Base-by-base conservation (phyloP, 208 protist genomes). In the Acanthamoeba lugdunensis region DNA sequence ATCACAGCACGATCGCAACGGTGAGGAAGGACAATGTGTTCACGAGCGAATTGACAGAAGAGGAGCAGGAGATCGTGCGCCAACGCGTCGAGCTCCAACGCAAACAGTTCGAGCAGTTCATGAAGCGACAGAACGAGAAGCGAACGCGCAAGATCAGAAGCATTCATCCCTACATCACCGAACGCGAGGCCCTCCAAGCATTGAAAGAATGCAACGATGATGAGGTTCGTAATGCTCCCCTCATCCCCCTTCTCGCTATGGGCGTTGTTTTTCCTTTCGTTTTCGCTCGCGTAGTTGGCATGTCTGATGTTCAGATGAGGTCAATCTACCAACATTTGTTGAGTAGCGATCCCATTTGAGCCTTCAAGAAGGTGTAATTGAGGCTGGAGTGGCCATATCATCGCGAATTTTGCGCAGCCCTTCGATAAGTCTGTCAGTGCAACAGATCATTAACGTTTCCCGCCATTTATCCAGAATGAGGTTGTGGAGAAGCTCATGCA, bases 11-110 rank as follows among this genome's bases (percentile, higher is more conserved):
- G 8, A 93, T 93, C 50, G 65, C 88, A 5, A 93, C 88, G 6
- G 90, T 94, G 48, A 33, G 73, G 21, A 95, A 95, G 69, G 84
- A 79, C 41, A 93, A 95, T 33, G 93, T 95, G 41, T 94, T 95
- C 50, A 77, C 84, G 14, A 71, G 79, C 16, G 93, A 93, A 8
- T n/a, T 95, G 25, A 95, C 85, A 1, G 77, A 67, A 16, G 89
- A 93, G 30, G 94, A 95, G 54, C 65, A 93, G 33, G 82, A 85
- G 54, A 93, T 95, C 56, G 90, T 95, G 21, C 37, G 65, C n/a
- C 67, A 85, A 63, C 67, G 92, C 13, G 87, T 95, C 25, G 93
- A 89, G 5, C 85, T 75, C 7, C 90, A 95, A 58, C 77, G 81
- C 16, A 63, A 81, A 50, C 67, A 94, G 67, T 94, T 90, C 85